Evolutionary conservation across 2,329 filamentous ascomycete genomes (phyloP).

Genomic region (Phaeosphaeriaceae sp.): DNA sequence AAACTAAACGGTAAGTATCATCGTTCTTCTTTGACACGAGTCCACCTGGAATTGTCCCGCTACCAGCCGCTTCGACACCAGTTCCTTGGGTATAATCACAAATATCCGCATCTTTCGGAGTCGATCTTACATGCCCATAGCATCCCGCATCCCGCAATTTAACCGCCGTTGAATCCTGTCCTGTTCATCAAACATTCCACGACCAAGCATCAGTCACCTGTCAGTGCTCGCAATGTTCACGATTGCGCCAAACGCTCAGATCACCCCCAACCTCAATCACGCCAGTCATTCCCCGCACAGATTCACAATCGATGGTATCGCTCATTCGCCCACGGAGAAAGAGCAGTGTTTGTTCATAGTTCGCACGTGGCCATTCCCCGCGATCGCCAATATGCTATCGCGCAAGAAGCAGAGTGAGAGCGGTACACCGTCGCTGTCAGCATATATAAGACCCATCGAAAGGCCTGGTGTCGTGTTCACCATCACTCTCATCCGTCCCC

Average conservation of each 20-base stretch:
- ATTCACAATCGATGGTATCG: not conserved
- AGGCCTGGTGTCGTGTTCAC: too few relatives aligned
- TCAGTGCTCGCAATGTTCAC: too few relatives aligned
- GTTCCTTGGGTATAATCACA: too few relatives aligned
- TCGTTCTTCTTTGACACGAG: too few relatives aligned
- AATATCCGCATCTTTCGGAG: too few relatives aligned
- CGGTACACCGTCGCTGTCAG: not conserved
- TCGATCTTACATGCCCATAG: too few relatives aligned
- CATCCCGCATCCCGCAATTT: too few relatives aligned
- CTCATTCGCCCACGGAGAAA: not conserved
- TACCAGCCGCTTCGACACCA: too few relatives aligned
- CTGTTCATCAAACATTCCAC: not conserved
- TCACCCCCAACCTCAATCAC: not conserved
- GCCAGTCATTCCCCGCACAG: not conserved
- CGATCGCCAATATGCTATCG: not conserved
- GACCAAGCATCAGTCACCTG: not conserved
- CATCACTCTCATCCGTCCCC: not conserved
- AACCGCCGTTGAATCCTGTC: too few relatives aligned
- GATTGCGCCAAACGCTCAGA: not conserved
- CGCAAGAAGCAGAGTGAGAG: not conserved
- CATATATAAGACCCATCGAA: not conserved
- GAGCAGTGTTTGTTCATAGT: not conserved
- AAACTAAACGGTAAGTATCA: too few relatives aligned
- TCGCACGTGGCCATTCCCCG: not conserved
- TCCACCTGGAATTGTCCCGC: too few relatives aligned